A percentile compares a stretch with the other conserved stretches of the same genome.
phyloP scores from a whole-genome alignment of 139 green algal species.

The Edaphochlamys debaryana region DNA sequence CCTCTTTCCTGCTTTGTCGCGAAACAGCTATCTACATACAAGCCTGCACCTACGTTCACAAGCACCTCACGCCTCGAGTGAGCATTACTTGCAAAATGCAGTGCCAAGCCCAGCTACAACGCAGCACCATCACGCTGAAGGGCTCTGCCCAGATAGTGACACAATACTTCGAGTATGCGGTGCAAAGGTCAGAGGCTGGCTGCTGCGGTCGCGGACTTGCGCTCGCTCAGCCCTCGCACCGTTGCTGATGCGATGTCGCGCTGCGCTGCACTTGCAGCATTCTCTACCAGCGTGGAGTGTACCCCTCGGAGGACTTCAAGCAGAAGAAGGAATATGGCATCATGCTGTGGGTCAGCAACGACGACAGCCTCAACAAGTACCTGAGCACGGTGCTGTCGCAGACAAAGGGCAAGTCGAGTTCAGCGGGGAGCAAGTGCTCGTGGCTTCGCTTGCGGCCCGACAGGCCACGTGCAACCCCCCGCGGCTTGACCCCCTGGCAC shows the following conservation, averaged over 20 bases:
- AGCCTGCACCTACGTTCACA: too few relatives aligned
- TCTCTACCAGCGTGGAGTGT: conserved; percentile 97
- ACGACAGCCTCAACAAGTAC: conserved; percentile 84
- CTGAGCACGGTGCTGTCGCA: conserved; percentile 84
- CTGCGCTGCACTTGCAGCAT: conserved; percentile 87
- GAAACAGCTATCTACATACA: too few relatives aligned
- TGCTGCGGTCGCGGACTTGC: background rate
- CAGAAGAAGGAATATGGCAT: conserved; percentile 92
- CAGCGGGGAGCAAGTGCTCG: too few relatives aligned
- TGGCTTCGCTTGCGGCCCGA: background rate
- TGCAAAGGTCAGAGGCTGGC: conserved; percentile 74
- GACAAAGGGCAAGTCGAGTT: conserved; percentile 68
- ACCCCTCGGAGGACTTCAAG: conserved; percentile 91
- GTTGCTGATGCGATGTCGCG: background rate
- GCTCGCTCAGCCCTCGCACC: background rate
- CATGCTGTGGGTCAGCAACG: conserved; percentile 85
- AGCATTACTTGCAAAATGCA: too few relatives aligned
- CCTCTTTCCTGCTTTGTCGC: too few relatives aligned
- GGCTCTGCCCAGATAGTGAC: conserved; percentile 88
- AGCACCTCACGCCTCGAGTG: too few relatives aligned
- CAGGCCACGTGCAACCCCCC: background rate
- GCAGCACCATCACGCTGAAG: conserved; percentile 91
- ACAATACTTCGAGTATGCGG: conserved; percentile 95
- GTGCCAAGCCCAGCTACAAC: conserved; percentile 50
- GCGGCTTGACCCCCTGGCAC: too few relatives aligned